phyloP scores from a whole-genome alignment of 2,329 filamentous ascomycete species.

The Exophiala xenobiotica region DNA sequence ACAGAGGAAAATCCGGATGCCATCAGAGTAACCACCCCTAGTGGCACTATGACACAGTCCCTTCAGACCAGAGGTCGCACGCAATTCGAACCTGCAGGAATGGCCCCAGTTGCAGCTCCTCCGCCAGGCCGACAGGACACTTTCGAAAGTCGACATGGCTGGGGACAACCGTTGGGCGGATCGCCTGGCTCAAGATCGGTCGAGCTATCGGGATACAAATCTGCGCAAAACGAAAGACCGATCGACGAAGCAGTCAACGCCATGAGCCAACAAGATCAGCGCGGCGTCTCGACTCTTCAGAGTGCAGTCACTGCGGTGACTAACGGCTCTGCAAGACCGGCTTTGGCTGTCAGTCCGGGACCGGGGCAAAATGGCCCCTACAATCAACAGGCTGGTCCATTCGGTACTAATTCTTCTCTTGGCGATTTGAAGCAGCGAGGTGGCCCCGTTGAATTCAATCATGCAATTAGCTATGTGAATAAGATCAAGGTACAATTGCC shows the following conservation, averaged over 20 bases:
- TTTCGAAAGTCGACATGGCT: conserved; percentile 27
- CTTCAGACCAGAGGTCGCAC: conserved; percentile 56
- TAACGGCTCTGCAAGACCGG: conserved; percentile 49
- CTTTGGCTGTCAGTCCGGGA: conserved; percentile 47
- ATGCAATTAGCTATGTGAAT: conserved; percentile 98
- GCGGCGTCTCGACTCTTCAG: conserved; percentile 52
- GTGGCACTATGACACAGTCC: conserved; percentile 92
- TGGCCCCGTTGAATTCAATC: conserved; percentile 96
- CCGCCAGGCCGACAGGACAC: conserved; percentile 20
- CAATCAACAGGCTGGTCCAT: conserved; percentile 50
- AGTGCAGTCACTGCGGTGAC: conserved; percentile 63
- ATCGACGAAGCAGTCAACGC: conserved; percentile 20
- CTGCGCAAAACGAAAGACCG: conserved; percentile 14
- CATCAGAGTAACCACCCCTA: conserved; percentile 93
- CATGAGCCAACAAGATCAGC: conserved; percentile 28
- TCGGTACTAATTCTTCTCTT: conserved; percentile 39
- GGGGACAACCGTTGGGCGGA: conserved; percentile 31
- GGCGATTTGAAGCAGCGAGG: conserved; percentile 76
- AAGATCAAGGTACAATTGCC: conserved; percentile 82
- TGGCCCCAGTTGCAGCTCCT: conserved; percentile 26
- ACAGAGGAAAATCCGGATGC: conserved; percentile 91
- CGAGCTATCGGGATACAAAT: conserved; percentile 27
- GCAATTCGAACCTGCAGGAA: conserved; percentile 29
- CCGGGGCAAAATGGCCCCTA: conserved; percentile 36
- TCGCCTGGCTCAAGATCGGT: conserved; percentile 33